Evolutionary conservation across 352 stramenopile species (phyloP).

Genomic region (Phytophthora hybrid): DNA sequence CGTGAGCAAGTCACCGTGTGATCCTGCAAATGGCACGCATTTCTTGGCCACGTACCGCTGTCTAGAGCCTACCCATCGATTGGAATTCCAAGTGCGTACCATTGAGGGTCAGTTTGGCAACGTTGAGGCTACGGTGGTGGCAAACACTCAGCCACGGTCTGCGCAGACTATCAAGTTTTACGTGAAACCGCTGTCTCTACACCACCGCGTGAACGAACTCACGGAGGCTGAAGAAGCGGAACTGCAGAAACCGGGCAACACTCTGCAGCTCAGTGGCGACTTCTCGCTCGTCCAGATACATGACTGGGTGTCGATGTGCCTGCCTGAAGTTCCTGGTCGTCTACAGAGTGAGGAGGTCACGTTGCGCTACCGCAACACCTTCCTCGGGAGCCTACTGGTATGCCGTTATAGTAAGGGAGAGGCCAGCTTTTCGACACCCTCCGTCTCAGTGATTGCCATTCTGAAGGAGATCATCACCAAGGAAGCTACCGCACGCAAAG

Average conservation of each 20-base stretch:
- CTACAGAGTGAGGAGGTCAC: constrained; percentile 75
- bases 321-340: constrained; percentile 78
- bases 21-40: constrained; percentile 60
- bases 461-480: constrained; percentile 88
- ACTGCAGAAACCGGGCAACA: constrained; percentile 65
- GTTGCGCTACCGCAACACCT: constrained; percentile 84
- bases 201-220: constrained; percentile 72
- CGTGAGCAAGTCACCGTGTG: constrained; percentile 70
- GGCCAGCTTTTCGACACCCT: constrained; percentile 78
- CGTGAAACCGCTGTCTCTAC: constrained; percentile 85
- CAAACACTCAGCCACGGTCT: constrained; percentile 64
- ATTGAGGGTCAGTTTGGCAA: constrained; percentile 88
- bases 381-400: constrained; percentile 74
- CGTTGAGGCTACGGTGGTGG: constrained; percentile 79
- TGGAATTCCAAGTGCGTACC: constrained; percentile 85
- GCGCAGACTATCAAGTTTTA: constrained; percentile 79
- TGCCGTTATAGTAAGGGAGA: constrained; percentile 82
- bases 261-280: constrained; percentile 70
- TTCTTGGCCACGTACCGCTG: constrained; percentile 86
- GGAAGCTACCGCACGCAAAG: constrained; percentile 81
- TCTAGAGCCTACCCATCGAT: constrained; percentile 77
- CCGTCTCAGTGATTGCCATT: constrained; percentile 86
- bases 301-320: constrained; percentile 85
- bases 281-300: constrained; percentile 90
- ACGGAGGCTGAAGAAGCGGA: constrained; percentile 68